These are phyloP conservation scores for Boechera stricta DNA, from an alignment of 345 rosid species.

Conservation along the genomic window DNA sequence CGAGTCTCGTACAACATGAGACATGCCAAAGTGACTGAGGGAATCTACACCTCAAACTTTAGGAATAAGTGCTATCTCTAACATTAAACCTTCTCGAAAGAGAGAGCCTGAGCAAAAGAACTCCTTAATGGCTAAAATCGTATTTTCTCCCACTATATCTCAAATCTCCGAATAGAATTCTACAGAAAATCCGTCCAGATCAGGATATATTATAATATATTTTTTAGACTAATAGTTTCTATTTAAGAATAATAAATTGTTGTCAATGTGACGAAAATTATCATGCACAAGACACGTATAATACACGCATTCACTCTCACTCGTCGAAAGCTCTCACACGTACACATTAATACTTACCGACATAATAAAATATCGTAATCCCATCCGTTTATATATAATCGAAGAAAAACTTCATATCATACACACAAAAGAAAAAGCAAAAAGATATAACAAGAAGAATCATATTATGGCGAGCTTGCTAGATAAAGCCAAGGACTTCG, in stretches of 20 bases:
- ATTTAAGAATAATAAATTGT: background rate
- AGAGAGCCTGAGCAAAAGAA: too few species aligned
- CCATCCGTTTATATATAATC: conserved; percentile 31
- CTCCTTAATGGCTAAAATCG: too few species aligned
- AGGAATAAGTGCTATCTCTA: too few species aligned
- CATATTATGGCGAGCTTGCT: conserved; percentile 43
- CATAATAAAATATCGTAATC: background rate
- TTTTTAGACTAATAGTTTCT: too few species aligned
- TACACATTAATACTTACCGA: background rate
- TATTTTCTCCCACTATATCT: too few species aligned
- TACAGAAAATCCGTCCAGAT: too few species aligned
- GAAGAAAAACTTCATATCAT: conserved; percentile 10
- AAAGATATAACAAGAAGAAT: background rate
- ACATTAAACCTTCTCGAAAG: too few species aligned
- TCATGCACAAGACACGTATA: conserved; percentile 35
- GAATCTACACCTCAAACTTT: too few species aligned
- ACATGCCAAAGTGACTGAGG: too few species aligned
- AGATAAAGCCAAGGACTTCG: conserved; percentile 66
- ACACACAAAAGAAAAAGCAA: background rate
- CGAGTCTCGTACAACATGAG: too few species aligned
- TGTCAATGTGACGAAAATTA: background rate
- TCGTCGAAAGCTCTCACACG: conserved; percentile 34
- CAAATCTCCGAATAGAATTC: too few species aligned
- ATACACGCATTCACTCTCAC: conserved; percentile 35
- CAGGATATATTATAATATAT: too few species aligned